Percentiles rank a stretch among this genome's conserved stretches.
These are phyloP conservation scores for Sisymbrium irio DNA, from an alignment of 345 rosid species.

Conservation along the genomic window DNA sequence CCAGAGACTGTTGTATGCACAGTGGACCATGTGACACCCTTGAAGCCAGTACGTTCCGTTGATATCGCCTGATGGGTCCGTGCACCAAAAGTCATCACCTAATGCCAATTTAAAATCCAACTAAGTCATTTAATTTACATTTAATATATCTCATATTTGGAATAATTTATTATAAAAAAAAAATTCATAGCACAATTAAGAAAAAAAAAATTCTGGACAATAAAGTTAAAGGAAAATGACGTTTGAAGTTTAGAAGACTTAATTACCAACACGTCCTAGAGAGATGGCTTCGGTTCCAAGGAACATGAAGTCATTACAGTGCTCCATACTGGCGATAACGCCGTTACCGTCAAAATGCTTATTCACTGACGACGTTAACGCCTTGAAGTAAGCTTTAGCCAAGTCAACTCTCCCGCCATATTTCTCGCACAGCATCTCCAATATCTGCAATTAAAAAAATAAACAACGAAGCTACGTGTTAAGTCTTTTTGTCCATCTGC, in stretches of 20 bases:
- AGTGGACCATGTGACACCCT: conserved; percentile 98
- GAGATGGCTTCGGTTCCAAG: conserved; percentile 92
- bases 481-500: not conserved
- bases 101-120: not conserved
- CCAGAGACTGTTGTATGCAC: conserved; percentile 99
- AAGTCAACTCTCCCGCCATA: conserved; percentile 93
- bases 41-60: conserved; percentile 97
- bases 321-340: conserved; percentile 98
- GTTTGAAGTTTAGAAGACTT: conserved; percentile 21
- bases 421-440: conserved; percentile 87
- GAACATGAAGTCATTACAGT: conserved; percentile 96
- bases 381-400: conserved; percentile 80
- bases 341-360: conserved; percentile 93
- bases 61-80: conserved; percentile 95
- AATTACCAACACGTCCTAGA: conserved; percentile 99
- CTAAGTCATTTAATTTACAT: not conserved
- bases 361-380: conserved; percentile 68
- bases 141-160: not conserved
- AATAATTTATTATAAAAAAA: not conserved
- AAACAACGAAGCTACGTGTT: not conserved
- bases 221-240: not conserved
- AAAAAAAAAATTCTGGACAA: not conserved
- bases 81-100: conserved; percentile 99
- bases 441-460: conserved; percentile 39
- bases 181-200: not conserved